Evolutionary conservation across 352 stramenopile species (phyloP), one percentile per base, ranked within the genome.

Genomic region (Phytophthora syringae): DNA sequence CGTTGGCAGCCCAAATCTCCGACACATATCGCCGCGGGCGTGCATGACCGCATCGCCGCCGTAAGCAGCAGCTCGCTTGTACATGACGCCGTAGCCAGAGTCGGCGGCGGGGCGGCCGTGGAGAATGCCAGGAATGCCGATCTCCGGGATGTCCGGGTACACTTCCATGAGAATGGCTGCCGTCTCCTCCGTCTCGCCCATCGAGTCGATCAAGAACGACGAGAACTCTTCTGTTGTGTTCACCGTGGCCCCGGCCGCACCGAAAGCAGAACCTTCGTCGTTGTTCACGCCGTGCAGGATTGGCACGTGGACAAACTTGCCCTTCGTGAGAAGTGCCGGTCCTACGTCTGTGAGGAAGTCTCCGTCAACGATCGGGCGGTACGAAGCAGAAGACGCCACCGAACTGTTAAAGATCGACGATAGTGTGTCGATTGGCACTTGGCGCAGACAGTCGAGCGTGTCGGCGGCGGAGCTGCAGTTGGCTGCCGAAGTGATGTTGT

Each of bases 181-280:
- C 15, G 13, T 18, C 4, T 42, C 16, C 16, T 42, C 13, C 12
- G 2, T 16, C 12, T 40, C 12, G 12, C 12, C 34, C 18, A n/a
- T n/a, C n/a, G n/a, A n/a, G n/a, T n/a, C n/a, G n/a, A n/a, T n/a
- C n/a, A n/a, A n/a, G n/a, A n/a, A n/a, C n/a, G n/a, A n/a, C n/a
- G n/a, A n/a, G n/a, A n/a, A n/a, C n/a, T n/a, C n/a, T n/a, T n/a
- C n/a, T n/a, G n/a, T n/a, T n/a, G n/a, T n/a, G n/a, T n/a, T n/a
- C n/a, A n/a, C n/a, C n/a, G n/a, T n/a, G 34, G 13, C 11, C 7
- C 34, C 36, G 18, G 15, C 15, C 12, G 7, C 3, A 15, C 34
- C 57, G 20, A 80, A 77, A 2, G 68, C 58, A 0, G 62, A 40
- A 5, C 67, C 68, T n/a, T 80, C 72, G 21, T 71, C 60, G 18